Evolutionary conservation across 2,329 filamentous ascomycete genomes (phyloP).

Genomic region (Aspergillus terreus): DNA sequence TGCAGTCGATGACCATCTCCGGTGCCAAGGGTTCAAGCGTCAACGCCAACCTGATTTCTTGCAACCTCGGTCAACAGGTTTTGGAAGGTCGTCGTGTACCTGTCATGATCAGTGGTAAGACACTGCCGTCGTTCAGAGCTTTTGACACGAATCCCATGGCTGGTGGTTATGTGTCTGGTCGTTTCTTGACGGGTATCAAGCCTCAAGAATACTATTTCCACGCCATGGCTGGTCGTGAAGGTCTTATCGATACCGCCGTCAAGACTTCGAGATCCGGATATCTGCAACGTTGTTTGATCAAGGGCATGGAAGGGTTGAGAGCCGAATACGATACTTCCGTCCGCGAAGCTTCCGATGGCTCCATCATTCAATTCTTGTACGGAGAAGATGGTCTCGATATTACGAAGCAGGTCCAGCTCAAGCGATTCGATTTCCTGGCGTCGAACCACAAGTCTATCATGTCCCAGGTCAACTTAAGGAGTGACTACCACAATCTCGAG

Average conservation of each 20-base stretch:
- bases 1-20: slow-evolving; percentile 97
- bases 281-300: slow-evolving; percentile 93
- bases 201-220: slow-evolving; percentile 99
- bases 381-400: slow-evolving; percentile 95
- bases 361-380: slow-evolving; percentile 90
- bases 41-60: slow-evolving; percentile 96
- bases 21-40: slow-evolving; percentile 91
- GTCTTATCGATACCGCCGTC: slow-evolving; percentile 96
- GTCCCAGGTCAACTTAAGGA: slow-evolving; percentile 67
- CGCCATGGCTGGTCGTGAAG: slow-evolving; percentile 98
- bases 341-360: slow-evolving; percentile 80
- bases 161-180: slow-evolving; percentile 88
- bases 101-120: slow-evolving; percentile 96
- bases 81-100: slow-evolving; percentile 92
- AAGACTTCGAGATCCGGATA: slow-evolving; percentile 98
- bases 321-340: slow-evolving; percentile 94
- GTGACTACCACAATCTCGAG: slow-evolving; percentile 52
- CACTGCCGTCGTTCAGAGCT: slow-evolving; percentile 86
- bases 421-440: slow-evolving; percentile 84
- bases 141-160: slow-evolving; percentile 87
- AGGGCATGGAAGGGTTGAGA: slow-evolving; percentile 93
- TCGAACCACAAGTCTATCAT: slow-evolving; percentile 80
- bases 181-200: slow-evolving; percentile 95
- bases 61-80: slow-evolving; percentile 94
- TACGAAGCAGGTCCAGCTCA: slow-evolving; percentile 87